These are phyloP conservation scores for Colletotrichum eleusines DNA, from an alignment of 2,329 filamentous ascomycete species.

Conservation along the genomic window DNA sequence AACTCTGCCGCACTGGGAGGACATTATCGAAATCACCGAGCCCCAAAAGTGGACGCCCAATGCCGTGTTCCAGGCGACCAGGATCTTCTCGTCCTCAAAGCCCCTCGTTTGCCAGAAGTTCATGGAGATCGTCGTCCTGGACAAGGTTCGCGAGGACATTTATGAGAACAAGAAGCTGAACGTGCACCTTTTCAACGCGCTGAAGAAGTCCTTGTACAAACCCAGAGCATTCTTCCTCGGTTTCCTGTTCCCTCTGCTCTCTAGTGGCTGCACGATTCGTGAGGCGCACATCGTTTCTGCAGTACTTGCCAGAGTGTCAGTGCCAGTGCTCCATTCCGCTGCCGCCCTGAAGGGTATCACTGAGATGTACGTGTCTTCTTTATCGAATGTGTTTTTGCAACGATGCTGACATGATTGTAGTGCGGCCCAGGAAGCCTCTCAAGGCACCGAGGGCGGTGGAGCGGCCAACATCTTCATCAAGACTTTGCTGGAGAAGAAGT, in stretches of 20 bases:
- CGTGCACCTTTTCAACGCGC: slow-evolving; percentile 91
- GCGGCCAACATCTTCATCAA: slow-evolving; percentile 97
- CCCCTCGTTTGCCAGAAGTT: slow-evolving; percentile 85
- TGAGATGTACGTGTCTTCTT: slow-evolving; percentile 69
- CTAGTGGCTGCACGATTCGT: slow-evolving; percentile 87
- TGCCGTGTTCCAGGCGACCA: slow-evolving; percentile 86
- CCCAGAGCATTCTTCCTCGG: slow-evolving; percentile 92
- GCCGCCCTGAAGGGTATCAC: slow-evolving; percentile 92
- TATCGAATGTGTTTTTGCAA: too few species aligned
- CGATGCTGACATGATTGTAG: slow-evolving; percentile 18
- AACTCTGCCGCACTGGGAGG: slow-evolving; percentile 91
- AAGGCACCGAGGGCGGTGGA: slow-evolving; percentile 86
- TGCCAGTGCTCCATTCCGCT: slow-evolving; percentile 92
- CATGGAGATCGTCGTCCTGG: slow-evolving; percentile 87
- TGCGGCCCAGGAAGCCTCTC: slow-evolving; percentile 87
- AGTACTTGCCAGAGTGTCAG: slow-evolving; percentile 85
- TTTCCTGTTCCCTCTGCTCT: slow-evolving; percentile 89
- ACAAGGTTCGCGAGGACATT: slow-evolving; percentile 93
- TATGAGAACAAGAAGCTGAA: slow-evolving; percentile 95
- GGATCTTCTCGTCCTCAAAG: slow-evolving; percentile 90
- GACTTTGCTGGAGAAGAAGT: slow-evolving; percentile 94
- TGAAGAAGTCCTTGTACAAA: slow-evolving; percentile 95
- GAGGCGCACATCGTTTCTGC: slow-evolving; percentile 93
- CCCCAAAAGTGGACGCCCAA: slow-evolving; percentile 83
- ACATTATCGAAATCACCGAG: slow-evolving; percentile 85